Conservation (phyloP, 139 green algal species). For the Picochlorum sp. region DNA sequence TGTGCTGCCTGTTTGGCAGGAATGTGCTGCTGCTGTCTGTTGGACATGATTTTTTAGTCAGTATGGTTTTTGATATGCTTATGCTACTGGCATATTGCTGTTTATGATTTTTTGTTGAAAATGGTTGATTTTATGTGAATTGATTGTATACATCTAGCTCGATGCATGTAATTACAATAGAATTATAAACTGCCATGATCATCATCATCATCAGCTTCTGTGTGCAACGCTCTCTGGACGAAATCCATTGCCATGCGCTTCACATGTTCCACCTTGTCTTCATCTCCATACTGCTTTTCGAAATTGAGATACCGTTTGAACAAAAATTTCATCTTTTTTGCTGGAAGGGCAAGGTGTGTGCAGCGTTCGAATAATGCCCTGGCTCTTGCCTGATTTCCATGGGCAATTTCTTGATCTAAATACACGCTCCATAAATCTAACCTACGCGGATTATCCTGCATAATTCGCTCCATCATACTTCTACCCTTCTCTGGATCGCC, state of each 20-base stretch:
- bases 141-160: not conserved
- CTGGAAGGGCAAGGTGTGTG: slow-evolving; percentile 64
- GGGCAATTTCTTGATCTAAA: slow-evolving; percentile 72
- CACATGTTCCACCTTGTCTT: slow-evolving; percentile 58
- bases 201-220: not conserved
- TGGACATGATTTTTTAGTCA: slow-evolving; percentile 8
- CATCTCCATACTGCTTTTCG: slow-evolving; percentile 70
- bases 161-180: not conserved
- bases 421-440: slow-evolving; percentile 95
- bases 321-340: slow-evolving; percentile 91
- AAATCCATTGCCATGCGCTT: slow-evolving; percentile 82
- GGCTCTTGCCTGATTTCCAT: slow-evolving; percentile 25
- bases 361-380: slow-evolving; percentile 79
- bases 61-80: not conserved
- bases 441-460: slow-evolving; percentile 85
- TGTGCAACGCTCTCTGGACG: slow-evolving; percentile 38
- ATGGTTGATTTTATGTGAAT: not conserved
- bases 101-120: not conserved
- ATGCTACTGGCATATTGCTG: not conserved
- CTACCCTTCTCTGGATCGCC: slow-evolving; percentile 60
- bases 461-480: slow-evolving; percentile 77
- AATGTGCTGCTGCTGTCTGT: slow-evolving; percentile 12
- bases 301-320: slow-evolving; percentile 86
- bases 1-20: slow-evolving; percentile 8
- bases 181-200: not conserved